Base-by-base conservation (phyloP, 768 basidiomycete genomes). In the Mycena galericulata region DNA sequence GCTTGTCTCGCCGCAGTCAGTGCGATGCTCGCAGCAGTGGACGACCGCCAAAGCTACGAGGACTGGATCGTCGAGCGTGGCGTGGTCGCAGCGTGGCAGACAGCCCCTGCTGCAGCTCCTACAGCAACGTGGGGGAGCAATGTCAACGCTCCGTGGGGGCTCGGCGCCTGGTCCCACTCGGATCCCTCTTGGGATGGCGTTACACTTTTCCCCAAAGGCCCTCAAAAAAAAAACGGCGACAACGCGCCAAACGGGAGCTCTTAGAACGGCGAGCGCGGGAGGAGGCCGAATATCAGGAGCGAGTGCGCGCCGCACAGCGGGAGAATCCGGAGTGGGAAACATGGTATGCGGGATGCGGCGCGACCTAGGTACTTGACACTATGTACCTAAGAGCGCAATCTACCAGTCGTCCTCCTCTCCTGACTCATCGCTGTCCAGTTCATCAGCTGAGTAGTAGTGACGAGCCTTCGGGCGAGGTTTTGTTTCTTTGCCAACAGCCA, bases 381-480 rank as follows among this genome's bases (percentile, higher is more conserved):
- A 32, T 53, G 32, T 53, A 51, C n/a, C 29, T n/a, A n/a, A n/a
- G 20, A 15, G 12, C 38, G 20, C 26, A 55, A 15, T 41, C 32
- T 53, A 55, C 41, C 43, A 54, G 17, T 65, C 64, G 1, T 57
- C 43, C 8, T 65, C 64, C 27, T 65, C 64, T 36, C 58, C 64
- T 7, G n/a, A 22, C 1, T 36, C 22, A 2, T 17, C 27, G 4
- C 43, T 38, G 18, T 15, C 17, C 10, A 65, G 34, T 10, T 65
- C 64, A 0, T 45, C 36, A 6, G 49, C 64, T 0, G 64, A 65
- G 36, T 38, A 65, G 17, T 65, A 65, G 11, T 65, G 64, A 3
- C 64, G 55, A 1, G 55, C 64, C 30, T 51, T 65, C 6, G 64
- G 64, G 0, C 55, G 55, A 2, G 22, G 14, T 20, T 58, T 57